A percentile compares a stretch with the other conserved stretches of the same genome.
Conservation (phyloP, 192 early-diverging fungal species). For the Podila minutissima region DNA sequence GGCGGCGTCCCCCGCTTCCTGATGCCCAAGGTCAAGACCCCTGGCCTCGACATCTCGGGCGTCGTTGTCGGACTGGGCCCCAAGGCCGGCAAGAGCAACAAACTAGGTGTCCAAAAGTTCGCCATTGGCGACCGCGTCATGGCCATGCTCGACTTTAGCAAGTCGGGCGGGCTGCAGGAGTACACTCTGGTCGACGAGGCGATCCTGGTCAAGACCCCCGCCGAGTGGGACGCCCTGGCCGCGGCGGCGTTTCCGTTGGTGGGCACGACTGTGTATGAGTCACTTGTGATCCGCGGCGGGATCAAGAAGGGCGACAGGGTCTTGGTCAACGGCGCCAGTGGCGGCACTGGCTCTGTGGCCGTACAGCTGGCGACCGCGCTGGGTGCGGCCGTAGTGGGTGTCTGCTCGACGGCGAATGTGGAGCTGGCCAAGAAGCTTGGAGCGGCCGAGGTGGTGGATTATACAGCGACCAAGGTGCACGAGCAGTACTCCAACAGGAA, state of each 20-base stretch:
- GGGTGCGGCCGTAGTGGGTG: constrained; percentile 59
- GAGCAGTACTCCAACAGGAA: constrained; percentile 8
- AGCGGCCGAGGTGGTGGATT: constrained; percentile 63
- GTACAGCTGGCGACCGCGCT: constrained; percentile 60
- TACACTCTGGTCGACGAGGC: constrained; percentile 21
- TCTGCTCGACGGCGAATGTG: constrained; percentile 59
- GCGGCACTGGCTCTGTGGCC: constrained; percentile 51
- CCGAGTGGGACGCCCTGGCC: constrained; percentile 19
- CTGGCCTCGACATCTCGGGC: constrained; percentile 39
- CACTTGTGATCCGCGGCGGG: constrained; percentile 12
- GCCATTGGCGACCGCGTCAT: constrained; percentile 45
- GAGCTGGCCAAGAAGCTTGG: constrained; percentile 55
- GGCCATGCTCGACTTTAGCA: constrained; percentile 25
- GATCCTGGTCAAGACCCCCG: constrained; percentile 21
- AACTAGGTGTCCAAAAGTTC: background rate
- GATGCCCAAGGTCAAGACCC: constrained; percentile 27
- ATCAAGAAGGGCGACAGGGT: constrained; percentile 52
- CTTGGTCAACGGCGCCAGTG: constrained; percentile 61
- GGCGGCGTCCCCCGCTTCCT: constrained; percentile 13
- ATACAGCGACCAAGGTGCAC: constrained; percentile 43
- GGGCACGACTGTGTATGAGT: constrained; percentile 27
- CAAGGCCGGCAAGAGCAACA: constrained; percentile 8
- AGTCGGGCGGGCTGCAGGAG: constrained; percentile 32
- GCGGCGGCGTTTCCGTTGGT: constrained; percentile 43
- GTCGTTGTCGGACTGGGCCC: constrained; percentile 32